Percentiles rank a stretch among this genome's conserved stretches.
Conservation (phyloP, 768 basidiomycete species). For the Serendipita sp. region DNA sequence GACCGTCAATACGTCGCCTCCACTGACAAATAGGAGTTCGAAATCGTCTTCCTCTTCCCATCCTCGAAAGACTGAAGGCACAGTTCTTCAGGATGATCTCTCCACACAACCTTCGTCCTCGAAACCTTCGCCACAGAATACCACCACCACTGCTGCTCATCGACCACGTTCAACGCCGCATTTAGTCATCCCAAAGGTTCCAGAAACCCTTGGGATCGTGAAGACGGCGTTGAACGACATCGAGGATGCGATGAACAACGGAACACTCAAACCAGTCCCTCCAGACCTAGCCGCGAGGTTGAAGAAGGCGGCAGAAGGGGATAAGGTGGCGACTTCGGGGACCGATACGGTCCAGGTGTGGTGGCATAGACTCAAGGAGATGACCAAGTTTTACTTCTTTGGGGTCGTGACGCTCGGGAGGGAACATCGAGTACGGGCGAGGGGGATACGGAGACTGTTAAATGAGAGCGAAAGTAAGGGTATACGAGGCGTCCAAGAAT, state of each 20-base stretch:
- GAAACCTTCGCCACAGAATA: neutral
- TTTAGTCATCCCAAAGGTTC: neutral
- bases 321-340: slow-evolving; percentile 11
- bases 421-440: slow-evolving; percentile 33
- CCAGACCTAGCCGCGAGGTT: slow-evolving; percentile 19
- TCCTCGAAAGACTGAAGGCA: too few species aligned
- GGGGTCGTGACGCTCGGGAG: slow-evolving; percentile 51
- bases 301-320: neutral
- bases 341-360: slow-evolving; percentile 24
- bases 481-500: slow-evolving; percentile 20
- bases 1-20: too few species aligned
- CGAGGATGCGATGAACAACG: slow-evolving; percentile 46
- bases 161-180: neutral
- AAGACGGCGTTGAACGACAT: slow-evolving; percentile 47
- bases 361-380: slow-evolving; percentile 11
- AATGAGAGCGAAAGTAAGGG: slow-evolving; percentile 43
- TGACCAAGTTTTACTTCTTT: slow-evolving; percentile 70
- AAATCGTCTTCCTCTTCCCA: too few species aligned
- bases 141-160: neutral
- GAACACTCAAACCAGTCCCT: slow-evolving; percentile 52
- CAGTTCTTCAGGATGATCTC: too few species aligned
- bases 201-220: slow-evolving; percentile 19
- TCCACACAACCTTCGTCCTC: neutral
- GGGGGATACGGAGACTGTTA: slow-evolving; percentile 39
- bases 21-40: too few species aligned